phyloP scores from a whole-genome alignment of 805 yeast species.

The Middelhovenomyces tepae region DNA sequence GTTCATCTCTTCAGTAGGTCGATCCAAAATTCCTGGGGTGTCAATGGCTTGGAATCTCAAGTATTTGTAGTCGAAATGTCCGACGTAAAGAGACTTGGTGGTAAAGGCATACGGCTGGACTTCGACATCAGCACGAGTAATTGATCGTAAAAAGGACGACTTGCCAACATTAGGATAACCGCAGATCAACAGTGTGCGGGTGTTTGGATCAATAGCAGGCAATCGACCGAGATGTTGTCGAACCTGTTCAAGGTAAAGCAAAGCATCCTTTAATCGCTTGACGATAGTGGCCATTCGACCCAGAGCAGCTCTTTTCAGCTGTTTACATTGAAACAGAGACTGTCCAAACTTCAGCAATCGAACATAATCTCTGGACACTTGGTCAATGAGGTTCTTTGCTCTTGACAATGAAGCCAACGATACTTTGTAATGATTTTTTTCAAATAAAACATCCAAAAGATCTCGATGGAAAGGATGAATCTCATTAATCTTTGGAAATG shows the following conservation, averaged over 20 bases:
- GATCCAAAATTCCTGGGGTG: conserved; percentile 97
- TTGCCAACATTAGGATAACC: conserved; percentile 99
- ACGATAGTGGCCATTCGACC: conserved; percentile 99
- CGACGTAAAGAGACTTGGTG: conserved; percentile 93
- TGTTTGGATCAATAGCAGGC: conserved; percentile 97
- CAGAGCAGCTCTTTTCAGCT: conserved; percentile 93
- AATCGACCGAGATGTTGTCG: conserved; percentile 98
- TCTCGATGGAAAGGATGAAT: conserved; percentile 98
- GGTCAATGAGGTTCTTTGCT: conserved; percentile 90
- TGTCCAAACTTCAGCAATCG: conserved; percentile 95
- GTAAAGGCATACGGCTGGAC: conserved; percentile 99
- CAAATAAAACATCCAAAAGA: conserved; percentile 94
- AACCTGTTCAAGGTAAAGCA: conserved; percentile 91
- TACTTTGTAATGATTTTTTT: conserved; percentile 95
- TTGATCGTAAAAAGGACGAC: conserved; percentile 84
- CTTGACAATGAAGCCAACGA: conserved; percentile 90
- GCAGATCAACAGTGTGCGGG: conserved; percentile 93
- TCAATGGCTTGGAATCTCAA: conserved; percentile 97
- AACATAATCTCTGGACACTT: conserved; percentile 90
- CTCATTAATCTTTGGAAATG: conserved; percentile 95
- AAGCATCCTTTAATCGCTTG: conserved; percentile 90
- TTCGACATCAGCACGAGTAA: conserved; percentile 97
- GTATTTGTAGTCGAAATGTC: conserved; percentile 97
- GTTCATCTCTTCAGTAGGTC: conserved; percentile 99
- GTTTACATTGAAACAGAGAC: conserved; percentile 97